These are phyloP conservation scores for Pneumocystis murina DNA, from an alignment of 1,139 yeast species.

Conservation along the genomic window DNA sequence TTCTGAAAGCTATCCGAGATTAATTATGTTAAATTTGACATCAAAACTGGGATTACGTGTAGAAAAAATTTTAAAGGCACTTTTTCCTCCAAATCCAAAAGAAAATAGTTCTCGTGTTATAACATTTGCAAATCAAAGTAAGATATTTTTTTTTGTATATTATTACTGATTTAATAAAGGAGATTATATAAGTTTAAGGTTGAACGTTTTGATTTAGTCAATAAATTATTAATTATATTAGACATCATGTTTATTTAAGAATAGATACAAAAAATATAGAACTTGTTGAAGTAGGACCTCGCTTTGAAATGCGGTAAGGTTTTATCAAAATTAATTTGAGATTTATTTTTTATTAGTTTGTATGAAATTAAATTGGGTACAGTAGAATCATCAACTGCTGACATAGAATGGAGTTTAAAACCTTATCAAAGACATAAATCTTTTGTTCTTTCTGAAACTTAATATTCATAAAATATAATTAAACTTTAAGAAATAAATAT, in stretches of 20 bases:
- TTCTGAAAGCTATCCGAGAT: slow-evolving; percentile 84
- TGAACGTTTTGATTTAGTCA: not conserved
- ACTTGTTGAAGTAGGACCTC: slow-evolving; percentile 93
- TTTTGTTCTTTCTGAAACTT: slow-evolving; percentile 3
- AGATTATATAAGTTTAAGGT: not conserved
- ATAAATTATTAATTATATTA: slow-evolving; percentile 32
- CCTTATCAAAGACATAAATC: slow-evolving; percentile 11
- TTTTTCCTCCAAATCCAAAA: slow-evolving; percentile 96
- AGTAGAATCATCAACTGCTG: slow-evolving; percentile 92
- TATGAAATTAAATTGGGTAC: slow-evolving; percentile 82
- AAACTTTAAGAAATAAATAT: no score
- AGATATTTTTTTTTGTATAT: slow-evolving; percentile 21
- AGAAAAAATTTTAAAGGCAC: slow-evolving; percentile 62
- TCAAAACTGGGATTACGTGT: slow-evolving; percentile 74
- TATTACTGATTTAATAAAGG: not conserved
- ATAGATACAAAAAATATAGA: slow-evolving; percentile 68
- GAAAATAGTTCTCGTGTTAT: slow-evolving; percentile 76
- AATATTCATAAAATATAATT: not conserved
- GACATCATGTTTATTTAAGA: slow-evolving; percentile 87
- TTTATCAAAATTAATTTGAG: not conserved
- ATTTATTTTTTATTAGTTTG: slow-evolving; percentile 21
- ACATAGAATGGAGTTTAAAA: slow-evolving; percentile 72
- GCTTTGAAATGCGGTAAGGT: slow-evolving; percentile 74
- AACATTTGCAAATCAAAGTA: slow-evolving; percentile 80
- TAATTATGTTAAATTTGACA: slow-evolving; percentile 83